Percentiles rank a stretch among this genome's conserved stretches.
Evolutionary conservation across 2,329 filamentous ascomycete species (phyloP).

Genomic region (Seiridium unicorne): DNA sequence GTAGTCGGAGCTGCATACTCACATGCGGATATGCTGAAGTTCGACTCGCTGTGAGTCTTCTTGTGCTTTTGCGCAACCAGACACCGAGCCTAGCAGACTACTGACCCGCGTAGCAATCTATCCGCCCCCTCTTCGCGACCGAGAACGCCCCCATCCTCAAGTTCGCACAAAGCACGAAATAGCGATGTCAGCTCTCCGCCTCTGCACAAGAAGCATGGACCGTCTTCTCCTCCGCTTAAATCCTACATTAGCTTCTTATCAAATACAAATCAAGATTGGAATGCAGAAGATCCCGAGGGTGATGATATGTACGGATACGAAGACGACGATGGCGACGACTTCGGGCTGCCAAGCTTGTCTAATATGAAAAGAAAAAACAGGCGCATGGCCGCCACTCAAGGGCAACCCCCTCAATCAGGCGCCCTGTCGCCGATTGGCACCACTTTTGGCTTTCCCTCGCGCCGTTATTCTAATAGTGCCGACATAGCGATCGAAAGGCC

Average conservation of each 20-base stretch:
- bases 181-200: conserved; percentile 57
- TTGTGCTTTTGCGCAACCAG: not conserved
- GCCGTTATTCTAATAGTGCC: conserved; percentile 77
- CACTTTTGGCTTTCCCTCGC: conserved; percentile 37
- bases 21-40: conserved; percentile 90
- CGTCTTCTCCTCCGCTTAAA: conserved; percentile 64
- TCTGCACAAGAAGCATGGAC: conserved; percentile 31
- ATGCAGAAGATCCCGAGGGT: conserved; percentile 58
- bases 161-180: conserved; percentile 50
- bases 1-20: conserved; percentile 95
- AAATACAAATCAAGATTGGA: conserved; percentile 81
- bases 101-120: conserved; percentile 46
- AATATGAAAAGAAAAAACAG: conserved; percentile 78
- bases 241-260: conserved; percentile 81
- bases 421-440: conserved; percentile 35
- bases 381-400: conserved; percentile 46
- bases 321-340: conserved; percentile 91
- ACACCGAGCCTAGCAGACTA: not conserved
- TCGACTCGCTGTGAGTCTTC: conserved; percentile 68
- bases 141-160: conserved; percentile 70
- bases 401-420: conserved; percentile 27
- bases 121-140: conserved; percentile 64
- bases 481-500: conserved; percentile 93
- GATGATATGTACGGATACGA: conserved; percentile 78
- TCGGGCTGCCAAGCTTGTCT: conserved; percentile 87